phyloP scores from a whole-genome alignment of 2,329 filamentous ascomycete species.

The Ceratocystis destructans region DNA sequence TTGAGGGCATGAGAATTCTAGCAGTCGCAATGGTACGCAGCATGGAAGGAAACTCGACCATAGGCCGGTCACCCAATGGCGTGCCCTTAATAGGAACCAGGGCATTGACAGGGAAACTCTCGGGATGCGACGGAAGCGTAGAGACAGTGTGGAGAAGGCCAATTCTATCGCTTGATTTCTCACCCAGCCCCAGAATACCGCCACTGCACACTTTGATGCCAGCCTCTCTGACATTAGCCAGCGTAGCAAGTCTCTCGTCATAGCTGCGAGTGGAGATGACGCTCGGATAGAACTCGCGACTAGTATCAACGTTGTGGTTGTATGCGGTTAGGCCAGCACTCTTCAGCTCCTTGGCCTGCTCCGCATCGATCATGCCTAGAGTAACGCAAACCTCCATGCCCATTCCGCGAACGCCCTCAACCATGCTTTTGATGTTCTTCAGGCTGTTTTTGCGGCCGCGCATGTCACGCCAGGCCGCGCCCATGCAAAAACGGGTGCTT shows the following conservation, averaged over 20 bases:
- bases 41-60: conserved; percentile 63
- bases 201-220: conserved; percentile 85
- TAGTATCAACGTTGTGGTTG: conserved; percentile 90
- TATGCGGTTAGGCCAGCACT: conserved; percentile 77
- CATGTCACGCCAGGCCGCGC: conserved; percentile 89
- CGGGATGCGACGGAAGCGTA: conserved; percentile 67
- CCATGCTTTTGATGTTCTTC: conserved; percentile 76
- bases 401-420: conserved; percentile 63
- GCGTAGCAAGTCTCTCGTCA: conserved; percentile 70
- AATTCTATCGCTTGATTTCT: conserved; percentile 64
- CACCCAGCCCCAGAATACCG: conserved; percentile 74
- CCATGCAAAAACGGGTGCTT: conserved; percentile 89
- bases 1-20: conserved; percentile 66
- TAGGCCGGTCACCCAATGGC: conserved; percentile 59
- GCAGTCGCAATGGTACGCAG: conserved; percentile 75
- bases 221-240: conserved; percentile 67
- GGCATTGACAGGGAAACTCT: conserved; percentile 84
- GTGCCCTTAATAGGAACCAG: conserved; percentile 85
- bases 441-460: conserved; percentile 72
- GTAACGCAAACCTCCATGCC: conserved; percentile 92
- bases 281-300: conserved; percentile 72
- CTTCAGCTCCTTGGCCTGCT: conserved; percentile 70
- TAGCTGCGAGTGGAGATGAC: conserved; percentile 78
- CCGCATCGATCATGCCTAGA: conserved; percentile 75
- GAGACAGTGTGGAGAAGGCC: conserved; percentile 72